Evolutionary conservation across 2,329 filamentous ascomycete genomes (phyloP).

Genomic region (Penicillium paneum): DNA sequence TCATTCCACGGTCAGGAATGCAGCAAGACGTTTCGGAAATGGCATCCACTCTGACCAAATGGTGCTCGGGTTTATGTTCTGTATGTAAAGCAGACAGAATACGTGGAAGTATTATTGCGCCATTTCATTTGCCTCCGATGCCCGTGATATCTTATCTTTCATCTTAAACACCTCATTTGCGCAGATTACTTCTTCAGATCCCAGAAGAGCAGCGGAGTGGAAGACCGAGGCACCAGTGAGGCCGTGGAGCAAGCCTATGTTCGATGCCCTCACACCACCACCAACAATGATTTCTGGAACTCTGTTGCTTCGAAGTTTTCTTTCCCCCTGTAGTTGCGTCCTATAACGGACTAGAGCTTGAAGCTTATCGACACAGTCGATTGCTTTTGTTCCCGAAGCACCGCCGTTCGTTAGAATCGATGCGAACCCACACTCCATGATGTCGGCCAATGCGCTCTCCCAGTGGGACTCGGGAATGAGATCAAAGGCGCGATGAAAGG

Average conservation of each 20-base stretch:
- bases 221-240: constrained; percentile 34
- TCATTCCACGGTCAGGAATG: not conserved
- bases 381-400: constrained; percentile 32
- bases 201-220: constrained; percentile 44
- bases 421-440: constrained; percentile 47
- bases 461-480: constrained; percentile 28
- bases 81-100: not conserved
- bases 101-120: not conserved
- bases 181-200: not conserved
- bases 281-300: constrained; percentile 48
- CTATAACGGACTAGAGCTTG: constrained; percentile 21
- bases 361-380: constrained; percentile 36
- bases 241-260: constrained; percentile 37
- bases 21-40: not conserved
- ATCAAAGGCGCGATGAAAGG: constrained; percentile 57
- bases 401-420: constrained; percentile 51
- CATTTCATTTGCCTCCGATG: too few relatives aligned
- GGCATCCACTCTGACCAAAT: not conserved
- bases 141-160: not conserved
- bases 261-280: constrained; percentile 49
- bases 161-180: constrained; percentile 5
- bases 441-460: constrained; percentile 30
- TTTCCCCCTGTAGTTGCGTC: not conserved
- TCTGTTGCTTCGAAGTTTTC: not conserved
- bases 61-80: too few relatives aligned